Percentiles rank a stretch among this genome's conserved stretches.
phyloP scores from a whole-genome alignment of 495 filamentous ascomycete genomes.

The Aspergillus incahuasiensis region DNA sequence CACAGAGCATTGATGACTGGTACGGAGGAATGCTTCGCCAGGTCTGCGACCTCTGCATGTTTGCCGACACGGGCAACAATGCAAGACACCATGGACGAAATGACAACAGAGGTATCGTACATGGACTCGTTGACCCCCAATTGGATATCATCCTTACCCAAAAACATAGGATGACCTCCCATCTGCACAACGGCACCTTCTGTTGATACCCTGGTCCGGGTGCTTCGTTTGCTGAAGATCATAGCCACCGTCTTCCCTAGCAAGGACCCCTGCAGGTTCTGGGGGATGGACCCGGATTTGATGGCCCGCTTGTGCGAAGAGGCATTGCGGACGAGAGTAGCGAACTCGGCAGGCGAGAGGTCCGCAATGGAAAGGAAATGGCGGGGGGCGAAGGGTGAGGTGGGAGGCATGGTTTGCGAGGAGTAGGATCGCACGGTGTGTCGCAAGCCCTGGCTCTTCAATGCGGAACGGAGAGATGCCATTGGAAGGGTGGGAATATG shows the following conservation, averaged over 20 bases:
- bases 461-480: slow-evolving; percentile 41
- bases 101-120: slow-evolving; percentile 80
- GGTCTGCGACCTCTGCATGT: slow-evolving; percentile 72
- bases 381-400: slow-evolving; percentile 55
- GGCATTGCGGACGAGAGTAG: slow-evolving; percentile 76
- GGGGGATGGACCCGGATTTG: slow-evolving; percentile 64
- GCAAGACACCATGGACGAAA: slow-evolving; percentile 87
- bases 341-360: slow-evolving; percentile 72
- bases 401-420: slow-evolving; percentile 32
- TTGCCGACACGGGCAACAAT: slow-evolving; percentile 85
- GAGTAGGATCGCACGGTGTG: slow-evolving; percentile 37
- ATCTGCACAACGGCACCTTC: slow-evolving; percentile 79
- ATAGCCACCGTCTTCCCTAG: slow-evolving; percentile 83
- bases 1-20: slow-evolving; percentile 95
- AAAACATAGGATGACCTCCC: slow-evolving; percentile 92
- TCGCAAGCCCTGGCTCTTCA: slow-evolving; percentile 23
- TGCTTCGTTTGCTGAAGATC: slow-evolving; percentile 94
- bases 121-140: slow-evolving; percentile 93
- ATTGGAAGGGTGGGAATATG: slow-evolving; percentile 45
- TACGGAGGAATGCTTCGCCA: slow-evolving; percentile 76
- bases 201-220: slow-evolving; percentile 85
- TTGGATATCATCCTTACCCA: slow-evolving; percentile 93
- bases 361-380: slow-evolving; percentile 91
- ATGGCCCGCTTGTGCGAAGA: slow-evolving; percentile 66
- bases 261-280: slow-evolving; percentile 50